These are phyloP conservation scores for Stellera chamaejasme DNA, from an alignment of 345 rosid genomes.

Conservation along the genomic window DNA sequence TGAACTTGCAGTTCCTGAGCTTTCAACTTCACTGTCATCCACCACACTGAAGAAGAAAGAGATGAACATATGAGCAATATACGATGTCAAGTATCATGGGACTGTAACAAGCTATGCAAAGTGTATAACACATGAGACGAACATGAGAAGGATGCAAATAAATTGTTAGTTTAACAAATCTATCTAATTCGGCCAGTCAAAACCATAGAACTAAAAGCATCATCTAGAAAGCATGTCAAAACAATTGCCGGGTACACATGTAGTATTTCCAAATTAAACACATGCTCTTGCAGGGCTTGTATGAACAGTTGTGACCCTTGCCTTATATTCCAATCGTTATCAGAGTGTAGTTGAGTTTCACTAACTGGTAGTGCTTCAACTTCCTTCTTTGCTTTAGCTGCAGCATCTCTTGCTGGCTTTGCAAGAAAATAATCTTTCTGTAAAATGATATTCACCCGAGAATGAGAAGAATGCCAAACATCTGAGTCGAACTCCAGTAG, in stretches of 20 bases:
- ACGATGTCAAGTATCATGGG: too few relatives aligned
- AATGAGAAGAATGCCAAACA: conserved; percentile 10
- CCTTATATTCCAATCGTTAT: conserved; percentile 98
- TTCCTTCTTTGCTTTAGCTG: conserved; percentile 81
- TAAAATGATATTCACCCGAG: conserved; percentile 14
- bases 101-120: too few relatives aligned
- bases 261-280: too few relatives aligned
- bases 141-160: too few relatives aligned
- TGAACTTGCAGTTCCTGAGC: conserved; percentile 39
- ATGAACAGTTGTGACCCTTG: conserved; percentile 11
- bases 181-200: too few relatives aligned
- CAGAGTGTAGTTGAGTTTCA: conserved; percentile 65
- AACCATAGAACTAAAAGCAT: too few relatives aligned
- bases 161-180: too few relatives aligned
- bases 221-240: too few relatives aligned
- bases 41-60: conserved; percentile 39
- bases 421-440: conserved; percentile 71
- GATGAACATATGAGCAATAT: not conserved
- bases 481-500: not conserved
- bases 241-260: not conserved
- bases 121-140: too few relatives aligned
- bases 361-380: conserved; percentile 37
- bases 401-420: conserved; percentile 87
- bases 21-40: conserved; percentile 43
- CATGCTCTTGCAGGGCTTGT: not conserved